These are phyloP conservation scores for Xerocomus brunneocitrinus DNA, from an alignment of 768 basidiomycete species.

Conservation along the genomic window DNA sequence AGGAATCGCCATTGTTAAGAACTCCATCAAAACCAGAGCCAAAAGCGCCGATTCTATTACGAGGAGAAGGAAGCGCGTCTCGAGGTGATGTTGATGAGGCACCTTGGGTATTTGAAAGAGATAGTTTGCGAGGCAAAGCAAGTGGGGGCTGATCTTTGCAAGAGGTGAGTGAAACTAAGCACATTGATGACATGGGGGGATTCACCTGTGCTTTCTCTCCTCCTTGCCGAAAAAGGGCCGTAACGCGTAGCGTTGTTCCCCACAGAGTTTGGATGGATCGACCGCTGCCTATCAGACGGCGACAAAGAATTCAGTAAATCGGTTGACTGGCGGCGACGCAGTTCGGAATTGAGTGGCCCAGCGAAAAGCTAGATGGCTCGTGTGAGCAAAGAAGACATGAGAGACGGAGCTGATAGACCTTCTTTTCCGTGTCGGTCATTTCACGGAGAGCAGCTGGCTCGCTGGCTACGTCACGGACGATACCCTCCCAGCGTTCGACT, in stretches of 20 bases:
- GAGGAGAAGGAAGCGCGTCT: slow-evolving; percentile 61
- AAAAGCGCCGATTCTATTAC: slow-evolving; percentile 52
- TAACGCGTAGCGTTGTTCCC: slow-evolving; percentile 57
- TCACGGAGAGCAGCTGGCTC: slow-evolving; percentile 78
- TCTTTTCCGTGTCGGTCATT: slow-evolving; percentile 79
- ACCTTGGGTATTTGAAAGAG: slow-evolving; percentile 57
- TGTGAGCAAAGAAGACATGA: slow-evolving; percentile 21
- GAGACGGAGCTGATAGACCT: slow-evolving; percentile 48
- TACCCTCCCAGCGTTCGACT: slow-evolving; percentile 86
- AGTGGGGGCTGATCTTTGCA: slow-evolving; percentile 54
- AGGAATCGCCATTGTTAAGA: slow-evolving; percentile 59
- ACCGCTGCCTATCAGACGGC: slow-evolving; percentile 57
- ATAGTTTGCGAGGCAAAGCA: slow-evolving; percentile 60
- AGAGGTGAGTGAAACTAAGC: slow-evolving; percentile 8
- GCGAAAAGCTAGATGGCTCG: slow-evolving; percentile 62
- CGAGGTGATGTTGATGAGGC: slow-evolving; percentile 50
- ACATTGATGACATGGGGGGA: neutral
- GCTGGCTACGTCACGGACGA: slow-evolving; percentile 68
- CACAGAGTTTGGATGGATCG: slow-evolving; percentile 46
- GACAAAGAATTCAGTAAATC: slow-evolving; percentile 63
- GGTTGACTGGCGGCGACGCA: slow-evolving; percentile 78
- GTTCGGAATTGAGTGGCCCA: slow-evolving; percentile 77
- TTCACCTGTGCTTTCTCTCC: slow-evolving; percentile 68
- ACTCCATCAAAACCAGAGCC: slow-evolving; percentile 71
- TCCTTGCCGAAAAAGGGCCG: slow-evolving; percentile 50